Evolutionary conservation across 1,284 basidiomycete species (phyloP).

Genomic region (Xerocomus minutiporus): DNA sequence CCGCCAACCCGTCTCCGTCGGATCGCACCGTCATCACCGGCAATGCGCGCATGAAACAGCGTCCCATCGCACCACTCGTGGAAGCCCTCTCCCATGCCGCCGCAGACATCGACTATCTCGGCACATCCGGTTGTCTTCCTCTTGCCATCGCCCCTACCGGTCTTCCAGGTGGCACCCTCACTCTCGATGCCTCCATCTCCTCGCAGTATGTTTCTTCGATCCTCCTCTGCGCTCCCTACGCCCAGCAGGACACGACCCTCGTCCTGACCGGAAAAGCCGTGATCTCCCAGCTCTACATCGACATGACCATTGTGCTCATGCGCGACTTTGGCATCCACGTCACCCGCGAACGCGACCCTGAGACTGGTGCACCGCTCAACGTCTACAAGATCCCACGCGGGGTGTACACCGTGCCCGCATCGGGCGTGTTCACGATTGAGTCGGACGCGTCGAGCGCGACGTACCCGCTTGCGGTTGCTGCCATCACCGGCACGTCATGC

Average conservation of each 20-base stretch:
- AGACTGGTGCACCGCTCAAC: conserved; percentile 64
- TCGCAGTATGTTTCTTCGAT: conserved; percentile 99
- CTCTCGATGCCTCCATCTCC: conserved; percentile 90
- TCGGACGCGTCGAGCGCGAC: conserved; percentile 95
- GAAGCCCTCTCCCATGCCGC: conserved; percentile 86
- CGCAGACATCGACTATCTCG: conserved; percentile 73
- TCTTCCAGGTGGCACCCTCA: conserved; percentile 78
- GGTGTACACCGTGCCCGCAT: conserved; percentile 71
- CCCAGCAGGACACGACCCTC: conserved; percentile 74
- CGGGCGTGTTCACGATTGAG: conserved; percentile 80
- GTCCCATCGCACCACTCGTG: conserved; percentile 93
- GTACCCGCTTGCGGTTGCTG: conserved; percentile 95
- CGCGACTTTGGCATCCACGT: conserved; percentile 86
- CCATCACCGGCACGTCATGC: conserved; percentile 92
- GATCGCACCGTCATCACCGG: conserved; percentile 83
- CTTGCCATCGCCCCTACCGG: conserved; percentile 84
- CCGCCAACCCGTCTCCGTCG: conserved; percentile 35
- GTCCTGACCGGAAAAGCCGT: conserved; percentile 73
- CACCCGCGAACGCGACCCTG: conserved; percentile 57
- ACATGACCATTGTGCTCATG: conserved; percentile 99
- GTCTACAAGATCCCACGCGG: conserved; percentile 87
- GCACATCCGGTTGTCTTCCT: conserved; percentile 82
- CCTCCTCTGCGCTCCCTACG: conserved; percentile 94
- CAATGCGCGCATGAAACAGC: conserved; percentile 98
- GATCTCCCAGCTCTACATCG: conserved; percentile 98